These are phyloP conservation scores for Salvia rosmarinus DNA, from an alignment of 257 asterid genomes.

Conservation along the genomic window DNA sequence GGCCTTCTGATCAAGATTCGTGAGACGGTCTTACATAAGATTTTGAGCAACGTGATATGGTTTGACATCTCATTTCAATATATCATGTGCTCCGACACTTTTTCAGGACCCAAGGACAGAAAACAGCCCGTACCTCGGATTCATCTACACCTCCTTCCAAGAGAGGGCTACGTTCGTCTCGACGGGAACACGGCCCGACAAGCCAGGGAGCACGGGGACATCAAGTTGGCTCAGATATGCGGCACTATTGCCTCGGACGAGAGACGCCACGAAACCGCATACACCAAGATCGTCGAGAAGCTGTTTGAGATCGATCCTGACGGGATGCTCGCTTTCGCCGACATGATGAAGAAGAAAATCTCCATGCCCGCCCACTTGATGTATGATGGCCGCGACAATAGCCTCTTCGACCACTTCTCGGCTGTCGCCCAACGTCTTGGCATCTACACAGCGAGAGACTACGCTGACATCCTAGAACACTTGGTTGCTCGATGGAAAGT, in stretches of 20 bases:
- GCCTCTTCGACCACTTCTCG: conserved; percentile 69
- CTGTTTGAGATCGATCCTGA: conserved; percentile 76
- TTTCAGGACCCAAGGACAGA: conserved; percentile 74
- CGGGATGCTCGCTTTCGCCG: conserved; percentile 68
- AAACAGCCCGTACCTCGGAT: conserved; percentile 82
- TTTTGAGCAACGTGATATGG: neutral
- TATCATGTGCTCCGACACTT: neutral
- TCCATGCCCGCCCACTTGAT: conserved; percentile 90
- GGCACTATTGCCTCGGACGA: conserved; percentile 81
- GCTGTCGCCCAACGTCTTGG: conserved; percentile 76
- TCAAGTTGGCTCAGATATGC: conserved; percentile 72
- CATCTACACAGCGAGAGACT: conserved; percentile 77
- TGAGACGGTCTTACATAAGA: neutral
- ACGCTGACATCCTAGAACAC: conserved; percentile 76
- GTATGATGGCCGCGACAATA: conserved; percentile 75
- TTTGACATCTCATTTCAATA: neutral
- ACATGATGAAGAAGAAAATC: conserved; percentile 85
- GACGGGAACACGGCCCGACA: conserved; percentile 85
- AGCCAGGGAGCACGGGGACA: conserved; percentile 73
- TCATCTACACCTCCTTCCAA: conserved; percentile 84
- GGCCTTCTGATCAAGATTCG: neutral
- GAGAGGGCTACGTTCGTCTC: conserved; percentile 83
- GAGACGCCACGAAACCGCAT: conserved; percentile 85
- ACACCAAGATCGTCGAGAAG: conserved; percentile 79
- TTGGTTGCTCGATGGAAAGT: conserved; percentile 74